Evolutionary conservation across 129 eudicot genomes (phyloP).

Genomic region (Flaveria bidentis): DNA sequence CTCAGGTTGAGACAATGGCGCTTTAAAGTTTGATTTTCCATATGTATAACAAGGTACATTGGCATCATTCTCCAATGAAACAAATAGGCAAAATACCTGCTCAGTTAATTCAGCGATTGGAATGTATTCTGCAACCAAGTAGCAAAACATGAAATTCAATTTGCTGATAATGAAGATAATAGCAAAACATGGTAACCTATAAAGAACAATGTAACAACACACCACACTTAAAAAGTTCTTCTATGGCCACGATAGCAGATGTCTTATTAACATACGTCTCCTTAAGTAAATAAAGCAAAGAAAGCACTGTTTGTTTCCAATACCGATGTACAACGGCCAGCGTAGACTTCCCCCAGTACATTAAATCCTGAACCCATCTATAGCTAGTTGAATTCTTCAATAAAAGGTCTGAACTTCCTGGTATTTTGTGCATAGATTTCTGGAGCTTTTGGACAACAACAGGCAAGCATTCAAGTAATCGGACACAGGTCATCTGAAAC

Average conservation of each 20-base stretch:
- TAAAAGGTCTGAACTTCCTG: conserved; percentile 33
- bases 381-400: conserved; percentile 36
- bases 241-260: conserved; percentile 49
- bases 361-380: conserved; percentile 77
- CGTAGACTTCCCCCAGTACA: conserved; percentile 89
- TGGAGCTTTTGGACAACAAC: conserved; percentile 56
- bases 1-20: conserved; percentile 29
- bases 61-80: conserved; percentile 49
- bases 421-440: conserved; percentile 35
- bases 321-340: conserved; percentile 73
- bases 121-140: conserved; percentile 57
- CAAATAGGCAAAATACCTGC: conserved; percentile 63
- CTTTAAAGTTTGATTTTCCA: conserved; percentile 34
- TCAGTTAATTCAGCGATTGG: conserved; percentile 54
- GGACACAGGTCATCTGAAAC: conserved; percentile 93
- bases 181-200: conserved; percentile 8
- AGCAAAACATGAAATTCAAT: conserved; percentile 18
- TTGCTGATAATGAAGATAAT: conserved; percentile 10
- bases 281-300: conserved; percentile 65
- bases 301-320: conserved; percentile 75
- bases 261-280: conserved; percentile 45
- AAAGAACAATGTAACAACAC: conserved; percentile 24
- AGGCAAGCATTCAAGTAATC: conserved; percentile 82
- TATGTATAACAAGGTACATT: conserved; percentile 20
- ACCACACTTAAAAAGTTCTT: conserved; percentile 66